Base-by-base conservation (phyloP, 768 basidiomycete genomes). In the Lentinus brumalis region DNA sequence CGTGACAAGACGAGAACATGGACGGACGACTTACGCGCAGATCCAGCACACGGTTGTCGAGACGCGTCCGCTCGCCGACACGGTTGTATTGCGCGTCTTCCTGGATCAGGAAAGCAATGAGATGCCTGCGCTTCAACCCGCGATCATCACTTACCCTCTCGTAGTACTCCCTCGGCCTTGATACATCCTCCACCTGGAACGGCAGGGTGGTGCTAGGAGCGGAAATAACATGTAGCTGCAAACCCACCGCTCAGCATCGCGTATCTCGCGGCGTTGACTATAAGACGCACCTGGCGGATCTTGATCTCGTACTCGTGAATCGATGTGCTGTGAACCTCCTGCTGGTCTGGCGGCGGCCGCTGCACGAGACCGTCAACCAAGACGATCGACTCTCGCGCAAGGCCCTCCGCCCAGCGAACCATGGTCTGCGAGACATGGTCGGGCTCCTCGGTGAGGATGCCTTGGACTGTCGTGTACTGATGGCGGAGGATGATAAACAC, bases 21-120 rank as follows among this genome's bases (percentile, higher is more conserved):
- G 42, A 52, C 21, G 16, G 16, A 15, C 6, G 32, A 79, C 88
- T 69, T 74, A 91, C 96, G 60, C 96, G 86, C 21, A 99, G 87
- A 74, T 99, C 97, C 57, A 99, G 80, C 31, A 98, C 86, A 49
- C 97, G 87, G 76, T 94, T 91, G 74, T 96, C 93, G 53, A 99
- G 84, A 56, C 97, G 91, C 2, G 96, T 98, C 65, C 96, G 91
- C 50, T 98, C 83, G 29, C 90, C 81, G 31, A 99, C 95, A 55
- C 83, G 86, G 58, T 87, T 88, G 68, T 81, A 87, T 62, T 89
- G 86, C 12, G 73, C 77, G 53, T 81, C 77, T 10, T 78, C 82
- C 53, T 77, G 74, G 56, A 30, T 35, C 10, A 86, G 83, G 44
- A 81, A 10, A 11, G 42, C 11, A 78, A 35, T 89, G 88, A 16